These are phyloP conservation scores for Populus trichocarpa DNA, from an alignment of 441 rosid genomes.

Conservation along the genomic window DNA sequence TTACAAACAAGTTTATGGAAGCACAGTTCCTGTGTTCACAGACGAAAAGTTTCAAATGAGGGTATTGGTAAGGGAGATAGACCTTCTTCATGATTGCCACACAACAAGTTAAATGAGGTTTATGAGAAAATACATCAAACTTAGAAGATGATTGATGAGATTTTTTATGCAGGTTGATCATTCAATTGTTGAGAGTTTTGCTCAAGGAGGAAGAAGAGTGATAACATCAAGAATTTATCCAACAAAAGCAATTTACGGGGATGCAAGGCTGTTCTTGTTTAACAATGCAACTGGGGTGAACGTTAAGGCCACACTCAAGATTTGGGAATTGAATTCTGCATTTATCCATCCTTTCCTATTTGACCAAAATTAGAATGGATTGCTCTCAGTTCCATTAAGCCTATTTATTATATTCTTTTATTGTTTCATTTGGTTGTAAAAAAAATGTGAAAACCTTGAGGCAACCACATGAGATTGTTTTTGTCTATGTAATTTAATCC, in stretches of 20 bases:
- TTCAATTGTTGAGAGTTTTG: slow-evolving; percentile 85
- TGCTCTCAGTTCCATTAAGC: background rate
- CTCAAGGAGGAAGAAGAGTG: slow-evolving; percentile 79
- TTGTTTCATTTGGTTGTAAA: background rate
- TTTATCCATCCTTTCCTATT: slow-evolving; percentile 55
- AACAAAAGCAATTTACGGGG: slow-evolving; percentile 74
- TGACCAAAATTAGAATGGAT: slow-evolving; percentile 4
- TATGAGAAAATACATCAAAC: background rate
- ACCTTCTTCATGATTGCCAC: background rate
- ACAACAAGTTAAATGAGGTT: background rate
- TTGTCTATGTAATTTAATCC: too few species aligned
- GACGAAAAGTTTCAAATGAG: slow-evolving; percentile 72
- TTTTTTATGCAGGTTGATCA: slow-evolving; percentile 67
- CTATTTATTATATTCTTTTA: background rate
- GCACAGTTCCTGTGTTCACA: slow-evolving; percentile 63
- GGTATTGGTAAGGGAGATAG: slow-evolving; percentile 48
- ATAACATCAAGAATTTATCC: slow-evolving; percentile 88
- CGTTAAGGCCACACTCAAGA: slow-evolving; percentile 53
- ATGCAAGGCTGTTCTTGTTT: slow-evolving; percentile 67
- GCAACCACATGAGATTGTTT: background rate
- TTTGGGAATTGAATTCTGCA: slow-evolving; percentile 91
- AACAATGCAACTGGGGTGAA: slow-evolving; percentile 71
- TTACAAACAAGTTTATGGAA: slow-evolving; percentile 56
- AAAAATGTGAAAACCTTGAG: background rate
- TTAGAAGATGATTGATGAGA: background rate